Evolutionary conservation across 768 basidiomycete genomes (phyloP).

Genomic region (Ephemerocybe angulata): DNA sequence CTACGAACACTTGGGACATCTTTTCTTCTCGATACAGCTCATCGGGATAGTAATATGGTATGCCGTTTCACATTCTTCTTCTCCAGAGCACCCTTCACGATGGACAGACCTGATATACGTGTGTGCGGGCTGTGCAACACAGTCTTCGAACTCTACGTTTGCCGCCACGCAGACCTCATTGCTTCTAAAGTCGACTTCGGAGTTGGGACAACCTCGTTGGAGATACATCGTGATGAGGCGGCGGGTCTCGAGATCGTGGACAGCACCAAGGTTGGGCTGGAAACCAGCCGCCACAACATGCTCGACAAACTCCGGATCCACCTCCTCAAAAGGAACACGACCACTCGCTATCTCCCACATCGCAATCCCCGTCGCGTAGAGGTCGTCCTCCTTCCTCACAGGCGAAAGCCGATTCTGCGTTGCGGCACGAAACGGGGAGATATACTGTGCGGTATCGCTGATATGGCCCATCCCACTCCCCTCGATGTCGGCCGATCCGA

Average conservation of each 20-base stretch:
- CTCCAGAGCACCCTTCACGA: neutral
- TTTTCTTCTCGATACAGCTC: too few species aligned
- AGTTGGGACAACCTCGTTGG: neutral
- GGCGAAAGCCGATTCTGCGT: constrained; percentile 14
- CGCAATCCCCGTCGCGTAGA: constrained; percentile 24
- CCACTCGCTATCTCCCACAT: constrained; percentile 22
- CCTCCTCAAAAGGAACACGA: constrained; percentile 7
- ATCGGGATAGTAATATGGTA: too few species aligned
- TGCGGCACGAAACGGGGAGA: constrained; percentile 15
- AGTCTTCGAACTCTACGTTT: neutral
- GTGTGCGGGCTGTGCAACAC: neutral
- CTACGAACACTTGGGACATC: too few species aligned
- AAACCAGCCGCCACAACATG: constrained; percentile 13
- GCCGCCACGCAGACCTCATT: neutral
- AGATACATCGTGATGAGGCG: neutral
- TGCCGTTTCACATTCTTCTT: neutral
- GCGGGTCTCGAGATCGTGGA: constrained; percentile 15
- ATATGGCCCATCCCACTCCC: constrained; percentile 17
- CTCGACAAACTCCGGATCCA: neutral
- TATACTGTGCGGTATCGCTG: neutral
- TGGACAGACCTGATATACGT: neutral
- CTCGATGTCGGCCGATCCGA: neutral
- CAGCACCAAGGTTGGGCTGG: constrained; percentile 14
- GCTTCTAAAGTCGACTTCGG: neutral
- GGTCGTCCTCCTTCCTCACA: constrained; percentile 14